Conservation (phyloP, 2,329 filamentous ascomycete species). For the Westerdykella sp. region DNA sequence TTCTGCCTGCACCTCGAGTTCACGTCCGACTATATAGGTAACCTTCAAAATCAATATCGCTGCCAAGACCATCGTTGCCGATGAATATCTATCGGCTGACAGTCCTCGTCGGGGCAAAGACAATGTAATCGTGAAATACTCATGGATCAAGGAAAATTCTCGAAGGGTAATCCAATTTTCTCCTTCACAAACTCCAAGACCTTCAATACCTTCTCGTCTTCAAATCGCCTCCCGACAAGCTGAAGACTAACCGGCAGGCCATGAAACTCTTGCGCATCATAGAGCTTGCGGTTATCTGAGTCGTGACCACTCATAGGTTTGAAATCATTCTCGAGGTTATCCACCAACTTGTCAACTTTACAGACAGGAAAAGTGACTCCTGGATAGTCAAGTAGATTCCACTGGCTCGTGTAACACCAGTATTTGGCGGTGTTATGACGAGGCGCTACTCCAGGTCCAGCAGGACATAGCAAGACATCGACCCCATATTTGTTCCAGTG, state of each 20-base stretch:
- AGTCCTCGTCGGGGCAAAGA: too few species aligned
- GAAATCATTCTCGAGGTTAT: conserved; percentile 30
- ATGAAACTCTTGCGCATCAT: conserved; percentile 43
- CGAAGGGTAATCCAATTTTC: conserved; percentile 22
- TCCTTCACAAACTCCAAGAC: conserved; percentile 34
- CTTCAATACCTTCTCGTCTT: conserved; percentile 50
- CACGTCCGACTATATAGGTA: not conserved
- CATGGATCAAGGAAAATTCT: conserved; percentile 4
- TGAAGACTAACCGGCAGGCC: conserved; percentile 50
- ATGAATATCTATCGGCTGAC: too few species aligned
- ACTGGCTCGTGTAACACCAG: conserved; percentile 62
- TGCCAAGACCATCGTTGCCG: too few species aligned
- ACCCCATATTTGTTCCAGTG: conserved; percentile 42
- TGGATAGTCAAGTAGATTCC: conserved; percentile 65
- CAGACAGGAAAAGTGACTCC: conserved; percentile 53
- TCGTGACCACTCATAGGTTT: conserved; percentile 43
- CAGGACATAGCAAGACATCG: conserved; percentile 59
- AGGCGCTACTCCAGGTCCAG: conserved; percentile 50
- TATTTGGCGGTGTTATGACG: conserved; percentile 49
- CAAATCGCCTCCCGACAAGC: conserved; percentile 47
- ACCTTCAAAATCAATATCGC: not conserved
- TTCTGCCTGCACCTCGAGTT: not conserved
- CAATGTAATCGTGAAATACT: too few species aligned
- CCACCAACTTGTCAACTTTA: conserved; percentile 38
- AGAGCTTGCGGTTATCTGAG: conserved; percentile 43